Evolutionary conservation across 2,329 filamentous ascomycete genomes (phyloP).

Genomic region (Thelonectria discophora): DNA sequence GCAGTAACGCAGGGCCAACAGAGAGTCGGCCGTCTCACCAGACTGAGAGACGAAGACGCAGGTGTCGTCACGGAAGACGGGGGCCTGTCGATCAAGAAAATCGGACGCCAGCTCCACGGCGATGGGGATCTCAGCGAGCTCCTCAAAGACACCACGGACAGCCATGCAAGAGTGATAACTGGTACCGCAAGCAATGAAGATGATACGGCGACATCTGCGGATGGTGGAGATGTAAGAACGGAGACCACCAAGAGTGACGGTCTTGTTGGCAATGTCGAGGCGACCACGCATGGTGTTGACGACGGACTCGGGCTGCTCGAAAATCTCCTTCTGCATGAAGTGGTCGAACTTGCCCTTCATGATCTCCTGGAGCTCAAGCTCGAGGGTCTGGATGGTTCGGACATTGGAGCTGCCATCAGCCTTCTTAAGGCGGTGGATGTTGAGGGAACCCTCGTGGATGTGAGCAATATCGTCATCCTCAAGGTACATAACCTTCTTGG

Average conservation of each 20-base stretch:
- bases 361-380: conserved; percentile 99
- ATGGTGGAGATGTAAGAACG: conserved; percentile 97
- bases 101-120: conserved; percentile 96
- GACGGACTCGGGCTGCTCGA: conserved; percentile 98
- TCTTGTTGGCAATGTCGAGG: conserved; percentile 91
- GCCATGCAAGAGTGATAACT: conserved; percentile 99
- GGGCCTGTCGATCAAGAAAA: conserved; percentile 95
- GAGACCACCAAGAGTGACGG: conserved; percentile 92
- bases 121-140: conserved; percentile 97
- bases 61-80: conserved; percentile 98
- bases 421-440: conserved; percentile 98
- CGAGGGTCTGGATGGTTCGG: conserved; percentile 96
- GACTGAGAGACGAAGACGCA: conserved; percentile 99
- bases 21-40: conserved; percentile 96
- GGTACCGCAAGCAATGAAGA: conserved; percentile 98
- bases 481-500: conserved; percentile 99
- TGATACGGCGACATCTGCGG: conserved; percentile 93
- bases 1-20: conserved; percentile 97
- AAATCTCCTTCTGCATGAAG: conserved; percentile 99
- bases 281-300: conserved; percentile 99
- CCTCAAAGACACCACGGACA: conserved; percentile 96
- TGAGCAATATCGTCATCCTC: conserved; percentile 99
- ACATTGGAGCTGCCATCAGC: conserved; percentile 96
- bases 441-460: conserved; percentile 98
- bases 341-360: conserved; percentile 99